Conservation (phyloP, 495 filamentous ascomycete genomes). For the Aspergillus ellipticus region DNA sequence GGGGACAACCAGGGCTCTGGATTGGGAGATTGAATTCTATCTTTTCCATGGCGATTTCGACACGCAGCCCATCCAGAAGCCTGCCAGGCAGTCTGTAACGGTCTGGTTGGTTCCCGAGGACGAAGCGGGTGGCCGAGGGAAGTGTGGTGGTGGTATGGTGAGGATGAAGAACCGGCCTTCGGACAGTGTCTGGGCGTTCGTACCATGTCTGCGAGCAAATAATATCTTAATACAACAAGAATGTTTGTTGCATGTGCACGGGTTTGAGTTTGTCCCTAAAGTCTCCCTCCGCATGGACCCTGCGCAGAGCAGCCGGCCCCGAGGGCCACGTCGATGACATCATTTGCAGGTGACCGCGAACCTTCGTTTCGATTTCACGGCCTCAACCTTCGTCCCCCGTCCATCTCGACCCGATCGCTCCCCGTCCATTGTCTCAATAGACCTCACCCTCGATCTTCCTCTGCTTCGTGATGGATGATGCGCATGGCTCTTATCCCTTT, state of each 20-base stretch:
- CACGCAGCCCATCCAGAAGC: neutral
- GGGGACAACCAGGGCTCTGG: neutral
- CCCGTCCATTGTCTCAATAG: neutral
- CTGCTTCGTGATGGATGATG: neutral
- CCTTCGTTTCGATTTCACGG: too few species aligned
- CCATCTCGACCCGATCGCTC: neutral
- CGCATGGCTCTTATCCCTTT: neutral
- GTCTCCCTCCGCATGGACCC: neutral
- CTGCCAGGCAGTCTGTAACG: neutral
- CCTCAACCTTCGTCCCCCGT: neutral
- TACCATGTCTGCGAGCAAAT: neutral
- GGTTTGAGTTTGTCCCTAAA: neutral
- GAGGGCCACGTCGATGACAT: neutral
- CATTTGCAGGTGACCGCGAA: neutral
- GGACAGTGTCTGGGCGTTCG: neutral
- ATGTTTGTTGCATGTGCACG: neutral
- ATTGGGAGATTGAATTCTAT: neutral
- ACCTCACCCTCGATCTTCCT: neutral
- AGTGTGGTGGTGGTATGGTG: neutral
- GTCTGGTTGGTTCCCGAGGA: too few species aligned
- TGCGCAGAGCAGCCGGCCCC: too few species aligned
- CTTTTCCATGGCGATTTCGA: neutral
- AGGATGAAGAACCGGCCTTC: too few species aligned
- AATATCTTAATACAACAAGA: neutral
- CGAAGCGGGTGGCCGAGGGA: neutral